Base-by-base conservation (phyloP, 371 early-diverging fungal genomes). In the Circinella umbellata region DNA sequence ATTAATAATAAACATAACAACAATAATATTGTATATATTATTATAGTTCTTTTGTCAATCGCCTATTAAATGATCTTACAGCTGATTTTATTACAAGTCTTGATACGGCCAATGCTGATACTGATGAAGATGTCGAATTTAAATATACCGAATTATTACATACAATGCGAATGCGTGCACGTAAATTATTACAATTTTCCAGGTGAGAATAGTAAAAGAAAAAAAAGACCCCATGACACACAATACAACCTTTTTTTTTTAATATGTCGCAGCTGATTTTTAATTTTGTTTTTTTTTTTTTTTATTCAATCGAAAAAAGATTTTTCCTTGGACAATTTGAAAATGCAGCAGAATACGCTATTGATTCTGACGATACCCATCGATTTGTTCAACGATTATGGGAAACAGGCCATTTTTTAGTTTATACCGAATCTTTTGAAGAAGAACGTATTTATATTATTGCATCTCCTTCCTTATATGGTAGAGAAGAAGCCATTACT, bases 321-420 rank as follows among this genome's bases (percentile, higher is more conserved):
- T 85, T 85, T 8, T 85, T 93, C 68, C 89, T 88, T 39, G 75
- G 79, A 5, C 85, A 89, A 13, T 86, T 93, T 39, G 93, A 93
- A 69, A 92, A 92, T 76, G 81, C 92, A 0, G 84, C 92, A 8
- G 93, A 94, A 75, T 94, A 93, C 67, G 72, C 79, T 8, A 73
- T 94, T n/a, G 83, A 86, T 53, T 77, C 73, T 48, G 88, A 82
- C n/a, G 83, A 78, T 68, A 36, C 60, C 14, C 80, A 76, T 5
- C 65, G 69, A 9, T 75, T 93, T 62, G 76, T 92, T 59, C 76
- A 81, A n/a, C 79, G 76, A 64, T 83, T 94, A 64, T 87, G 84
- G 3, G 86, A 84, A 59, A 85, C 89, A 8, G 87, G 87, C 37
- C 94, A 92, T 66, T 88, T 89, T 62, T 78, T 92, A 71, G 84